phyloP scores from a whole-genome alignment of 2,329 filamentous ascomycete genomes.

The Fusarium albidum region DNA sequence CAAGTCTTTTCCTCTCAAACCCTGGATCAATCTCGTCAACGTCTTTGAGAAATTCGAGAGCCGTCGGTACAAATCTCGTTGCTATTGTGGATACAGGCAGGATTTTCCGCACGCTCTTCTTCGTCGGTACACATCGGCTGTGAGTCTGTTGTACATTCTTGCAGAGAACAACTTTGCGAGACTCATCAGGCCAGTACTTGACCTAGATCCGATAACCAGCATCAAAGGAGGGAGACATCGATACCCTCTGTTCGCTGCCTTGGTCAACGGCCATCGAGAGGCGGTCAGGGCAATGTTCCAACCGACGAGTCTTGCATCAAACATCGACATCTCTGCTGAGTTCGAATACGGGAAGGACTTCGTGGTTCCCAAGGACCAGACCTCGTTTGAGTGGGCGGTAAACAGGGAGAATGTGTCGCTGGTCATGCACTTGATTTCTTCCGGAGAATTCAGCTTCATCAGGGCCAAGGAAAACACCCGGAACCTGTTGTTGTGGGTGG shows the following conservation, averaged over 20 bases:
- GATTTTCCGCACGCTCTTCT: too few species aligned
- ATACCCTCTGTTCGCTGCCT: conserved; percentile 16
- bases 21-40: conserved; percentile 16
- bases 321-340: not conserved
- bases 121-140: not conserved
- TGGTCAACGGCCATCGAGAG: not conserved
- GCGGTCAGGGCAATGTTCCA: conserved; percentile 2
- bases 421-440: not conserved
- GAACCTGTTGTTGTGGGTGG: not conserved
- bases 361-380: not conserved
- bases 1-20: not conserved
- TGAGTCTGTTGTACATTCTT: conserved; percentile 23
- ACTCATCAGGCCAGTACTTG: not conserved
- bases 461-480: not conserved
- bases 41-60: conserved; percentile 7
- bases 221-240: conserved; percentile 1
- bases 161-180: conserved; percentile 4
- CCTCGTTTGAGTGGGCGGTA: not conserved
- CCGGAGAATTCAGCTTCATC: not conserved
- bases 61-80: too few species aligned
- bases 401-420: not conserved
- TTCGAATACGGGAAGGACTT: not conserved
- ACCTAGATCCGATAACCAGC: not conserved
- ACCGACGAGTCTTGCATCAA: not conserved
- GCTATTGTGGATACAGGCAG: too few species aligned